Base-by-base conservation (phyloP, 1,139 yeast species). In the Sugiyamaella grinbergsii region DNA sequence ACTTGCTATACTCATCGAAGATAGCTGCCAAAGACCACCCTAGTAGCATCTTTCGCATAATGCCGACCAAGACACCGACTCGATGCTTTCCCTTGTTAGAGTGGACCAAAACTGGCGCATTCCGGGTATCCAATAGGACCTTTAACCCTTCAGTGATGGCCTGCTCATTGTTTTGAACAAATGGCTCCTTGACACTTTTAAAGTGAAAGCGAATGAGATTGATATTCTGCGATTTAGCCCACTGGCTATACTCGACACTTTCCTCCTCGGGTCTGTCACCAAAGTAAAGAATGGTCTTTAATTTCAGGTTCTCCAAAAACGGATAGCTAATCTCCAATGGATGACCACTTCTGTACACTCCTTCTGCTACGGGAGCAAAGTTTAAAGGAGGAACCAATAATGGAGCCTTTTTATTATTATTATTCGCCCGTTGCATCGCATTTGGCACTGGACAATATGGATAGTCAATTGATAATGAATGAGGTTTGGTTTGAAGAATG, bases 1-100 rank as follows among this genome's bases (percentile, higher is more conserved):
- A 93, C 66, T 87, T 82, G 55, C 86, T 90, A 68, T 93, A 93
- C 66, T 93, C 98, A 65, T 90, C 96, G 67, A 89, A 93, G 3
- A 89, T 85, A 1, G 96, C 95, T 49, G 96, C 85, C 62, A 88
- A 75, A 54, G 94, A 82, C 98, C 98, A 40, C 44, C 95, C 95
- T 67, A 90, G 96, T 38, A 90, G 72, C 53, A 85, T 67, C 64
- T 87, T 88, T 46, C 98, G 72, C 79, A 91, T 83, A 22, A 88
- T 76, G 0, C 97, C 98, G 15, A 90, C 94, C 41, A 90, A 74
- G 1, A 93, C 90, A 0, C 98, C 98, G 1, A 89, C 91, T 44
- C 98, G 71, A 65, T 93, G 98, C 66, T 93, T 91, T 6, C 98
- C 98, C 70, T 93, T 93, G 66, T 91, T 89, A 3, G 96, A 88